Evolutionary conservation across 129 eudicot species (phyloP).

Genomic region (Helichrysum umbraculigerum): DNA sequence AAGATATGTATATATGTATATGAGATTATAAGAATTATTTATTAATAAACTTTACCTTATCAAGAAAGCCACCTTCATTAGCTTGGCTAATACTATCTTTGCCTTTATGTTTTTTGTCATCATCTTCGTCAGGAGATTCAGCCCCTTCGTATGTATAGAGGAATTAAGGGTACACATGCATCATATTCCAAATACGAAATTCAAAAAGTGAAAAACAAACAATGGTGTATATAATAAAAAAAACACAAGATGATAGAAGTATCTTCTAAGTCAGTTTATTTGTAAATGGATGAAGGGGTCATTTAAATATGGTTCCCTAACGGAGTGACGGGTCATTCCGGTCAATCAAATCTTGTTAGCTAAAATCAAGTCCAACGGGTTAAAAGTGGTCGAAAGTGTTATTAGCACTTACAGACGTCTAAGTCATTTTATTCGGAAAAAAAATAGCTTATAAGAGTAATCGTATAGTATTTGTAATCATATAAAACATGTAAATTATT

Average conservation of each 20-base stretch:
- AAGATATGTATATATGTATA: neutral
- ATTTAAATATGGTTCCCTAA: neutral
- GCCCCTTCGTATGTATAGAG: slow-evolving; percentile 54
- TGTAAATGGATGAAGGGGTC: neutral
- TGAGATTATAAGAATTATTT: neutral
- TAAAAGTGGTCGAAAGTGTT: neutral
- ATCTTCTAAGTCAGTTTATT: neutral
- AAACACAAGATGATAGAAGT: neutral
- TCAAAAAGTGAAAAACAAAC: neutral
- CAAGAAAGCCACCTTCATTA: slow-evolving; percentile 62
- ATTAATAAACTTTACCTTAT: slow-evolving; percentile 55
- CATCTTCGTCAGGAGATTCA: slow-evolving; percentile 69
- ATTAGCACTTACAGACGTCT: neutral
- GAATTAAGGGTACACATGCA: slow-evolving; percentile 63
- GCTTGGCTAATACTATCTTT: slow-evolving; percentile 46
- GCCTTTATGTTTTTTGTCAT: slow-evolving; percentile 44
- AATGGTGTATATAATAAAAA: neutral
- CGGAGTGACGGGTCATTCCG: neutral
- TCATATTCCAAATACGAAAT: slow-evolving; percentile 1
- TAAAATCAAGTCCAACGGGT: neutral
- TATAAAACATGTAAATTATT: neutral
- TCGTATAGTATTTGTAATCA: neutral
- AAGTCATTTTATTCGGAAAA: neutral
- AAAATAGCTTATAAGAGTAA: neutral
- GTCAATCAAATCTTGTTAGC: neutral